Base-by-base conservation (phyloP, 441 rosid species). In the Mallotus japonicus region DNA sequence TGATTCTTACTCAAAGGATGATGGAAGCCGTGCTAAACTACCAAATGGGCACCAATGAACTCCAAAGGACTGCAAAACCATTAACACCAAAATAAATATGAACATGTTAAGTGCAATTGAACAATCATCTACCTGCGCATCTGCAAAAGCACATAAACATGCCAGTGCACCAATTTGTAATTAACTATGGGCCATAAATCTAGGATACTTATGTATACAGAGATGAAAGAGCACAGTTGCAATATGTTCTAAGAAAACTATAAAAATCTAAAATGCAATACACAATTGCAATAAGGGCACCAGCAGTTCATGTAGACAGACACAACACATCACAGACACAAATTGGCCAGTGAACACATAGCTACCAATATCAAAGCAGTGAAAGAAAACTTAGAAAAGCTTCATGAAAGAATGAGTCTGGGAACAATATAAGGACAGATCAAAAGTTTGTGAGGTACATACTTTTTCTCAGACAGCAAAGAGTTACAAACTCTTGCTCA, bases 1-100 rank as follows among this genome's bases (percentile, higher is more conserved):
- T 57, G 37, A 70, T 64, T 77, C 98, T 92, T 89, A 93, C 98
- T 90, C 98, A 53, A 89, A 92, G 73, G 94, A 83, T 50, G 90
- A 79, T 74, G 95, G 93, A 75, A 83, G 82, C 73, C 91, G 88
- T 1, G 97, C 83, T 77, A 92, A 74, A 74, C 88, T 87, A 76
- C 92, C 92, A 79, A 86, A 93, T 22, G 97, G 98, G 75, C 98
- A 93, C 96, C 97, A 93, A 76, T 93, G 98, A 79, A 92, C 88
- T 78, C 97, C 98, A 71, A 91, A 87, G 37, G 98, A 87, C 98
- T 93, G 85, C 84, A 88, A 83, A 75, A 73, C 56, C 58, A 65
- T 62, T 73, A 17, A 65, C 60, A 75, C 55, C 56, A 62, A 42
- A 77, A 57, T 6, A 60, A 73, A 75, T 17, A 64, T 68, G 44